Percentiles rank a stretch among this genome's conserved stretches.
phyloP scores from a whole-genome alignment of 1,284 basidiomycete species.

The Baeospora myosura region DNA sequence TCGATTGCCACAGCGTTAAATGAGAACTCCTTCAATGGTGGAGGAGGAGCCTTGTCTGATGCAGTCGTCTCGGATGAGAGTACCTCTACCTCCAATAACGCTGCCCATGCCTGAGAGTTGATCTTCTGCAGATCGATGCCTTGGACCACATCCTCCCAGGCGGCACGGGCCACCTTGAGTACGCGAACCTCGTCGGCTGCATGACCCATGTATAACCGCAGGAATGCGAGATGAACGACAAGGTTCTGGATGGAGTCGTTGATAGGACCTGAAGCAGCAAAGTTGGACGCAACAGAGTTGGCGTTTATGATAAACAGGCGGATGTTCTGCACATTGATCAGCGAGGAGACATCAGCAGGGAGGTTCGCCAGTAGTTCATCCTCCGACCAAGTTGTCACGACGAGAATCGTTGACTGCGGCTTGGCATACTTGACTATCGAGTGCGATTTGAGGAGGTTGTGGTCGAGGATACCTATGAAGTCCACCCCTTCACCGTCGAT shows the following conservation, averaged over 20 bases:
- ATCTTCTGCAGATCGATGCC: slow-evolving; percentile 41
- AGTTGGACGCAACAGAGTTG: slow-evolving; percentile 31
- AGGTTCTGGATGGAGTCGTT: slow-evolving; percentile 42
- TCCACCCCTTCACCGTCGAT: slow-evolving; percentile 42
- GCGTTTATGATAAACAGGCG: slow-evolving; percentile 56
- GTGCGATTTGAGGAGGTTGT: slow-evolving; percentile 60
- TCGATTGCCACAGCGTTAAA: slow-evolving; percentile 67
- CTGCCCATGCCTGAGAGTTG: slow-evolving; percentile 48
- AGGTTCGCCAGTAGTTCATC: slow-evolving; percentile 55
- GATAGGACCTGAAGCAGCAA: slow-evolving; percentile 25
- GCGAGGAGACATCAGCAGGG: slow-evolving; percentile 30
- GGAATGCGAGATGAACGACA: slow-evolving; percentile 56
- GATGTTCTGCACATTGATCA: slow-evolving; percentile 42
- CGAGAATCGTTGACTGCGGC: slow-evolving; percentile 47
- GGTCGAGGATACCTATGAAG: slow-evolving; percentile 68
- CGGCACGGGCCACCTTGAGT: slow-evolving; percentile 38
- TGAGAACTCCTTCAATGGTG: slow-evolving; percentile 52
- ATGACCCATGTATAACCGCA: slow-evolving; percentile 65
- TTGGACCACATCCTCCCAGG: slow-evolving; percentile 35
- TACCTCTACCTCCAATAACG: slow-evolving; percentile 46
- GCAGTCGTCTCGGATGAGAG: slow-evolving; percentile 14
- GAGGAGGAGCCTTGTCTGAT: slow-evolving; percentile 19
- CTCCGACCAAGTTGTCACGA: slow-evolving; percentile 55
- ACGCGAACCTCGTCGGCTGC: slow-evolving; percentile 48
- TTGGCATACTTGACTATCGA: slow-evolving; percentile 53